phyloP scores from a whole-genome alignment of 1,284 basidiomycete genomes.

The Irpex sp. region DNA sequence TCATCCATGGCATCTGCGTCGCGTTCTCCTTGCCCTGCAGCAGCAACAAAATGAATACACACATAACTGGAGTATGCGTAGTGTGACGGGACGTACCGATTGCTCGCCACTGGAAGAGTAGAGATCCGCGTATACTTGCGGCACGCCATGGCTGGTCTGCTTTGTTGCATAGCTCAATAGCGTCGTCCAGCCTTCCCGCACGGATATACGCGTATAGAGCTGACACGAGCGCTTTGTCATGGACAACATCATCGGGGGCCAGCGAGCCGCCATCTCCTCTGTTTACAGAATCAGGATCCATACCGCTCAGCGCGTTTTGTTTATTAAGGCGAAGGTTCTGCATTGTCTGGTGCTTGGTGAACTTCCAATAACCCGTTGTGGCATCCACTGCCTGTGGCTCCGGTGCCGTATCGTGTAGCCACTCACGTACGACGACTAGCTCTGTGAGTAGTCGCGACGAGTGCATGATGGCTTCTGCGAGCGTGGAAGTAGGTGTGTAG shows the following conservation, averaged over 20 bases:
- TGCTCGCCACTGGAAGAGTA: constrained; percentile 70
- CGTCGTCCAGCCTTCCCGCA: constrained; percentile 79
- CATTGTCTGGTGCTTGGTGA: constrained; percentile 74
- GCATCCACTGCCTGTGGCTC: constrained; percentile 60
- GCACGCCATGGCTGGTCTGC: constrained; percentile 92
- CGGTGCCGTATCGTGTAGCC: constrained; percentile 71
- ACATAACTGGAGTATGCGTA: constrained; percentile 19
- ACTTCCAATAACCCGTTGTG: constrained; percentile 74
- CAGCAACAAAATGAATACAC: neutral
- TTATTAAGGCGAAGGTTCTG: constrained; percentile 56
- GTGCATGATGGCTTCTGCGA: constrained; percentile 69
- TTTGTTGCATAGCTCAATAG: constrained; percentile 78
- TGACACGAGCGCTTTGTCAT: constrained; percentile 74
- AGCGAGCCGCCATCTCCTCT: constrained; percentile 47
- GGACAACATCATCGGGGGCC: constrained; percentile 74
- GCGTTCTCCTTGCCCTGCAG: constrained; percentile 43
- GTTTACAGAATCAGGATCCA: constrained; percentile 74
- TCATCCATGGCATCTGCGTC: constrained; percentile 53
- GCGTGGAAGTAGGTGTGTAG: constrained; percentile 70
- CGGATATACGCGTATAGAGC: constrained; percentile 78
- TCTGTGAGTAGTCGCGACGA: constrained; percentile 65
- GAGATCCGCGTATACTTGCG: constrained; percentile 77
- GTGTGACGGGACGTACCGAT: constrained; percentile 42
- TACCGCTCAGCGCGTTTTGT: constrained; percentile 43
- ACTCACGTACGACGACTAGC: constrained; percentile 76